Conservation (phyloP, 306 rosid species). For the Hippophae gyantsensis region DNA sequence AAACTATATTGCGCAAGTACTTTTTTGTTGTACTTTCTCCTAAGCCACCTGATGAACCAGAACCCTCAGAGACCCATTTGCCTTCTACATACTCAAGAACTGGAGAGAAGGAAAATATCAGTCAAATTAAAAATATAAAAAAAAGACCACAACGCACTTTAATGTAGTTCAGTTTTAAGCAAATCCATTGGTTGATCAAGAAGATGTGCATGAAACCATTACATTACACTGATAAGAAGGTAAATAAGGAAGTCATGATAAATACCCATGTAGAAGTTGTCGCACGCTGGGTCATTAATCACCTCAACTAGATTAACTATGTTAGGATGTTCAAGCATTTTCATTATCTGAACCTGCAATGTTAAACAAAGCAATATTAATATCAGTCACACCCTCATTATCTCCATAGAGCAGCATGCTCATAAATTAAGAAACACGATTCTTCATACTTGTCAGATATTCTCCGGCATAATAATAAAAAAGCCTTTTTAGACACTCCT, state of each 20-base stretch:
- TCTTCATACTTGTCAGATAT: no score
- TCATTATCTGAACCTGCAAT: constrained; percentile 84
- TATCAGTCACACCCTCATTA: not conserved
- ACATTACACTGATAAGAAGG: not conserved
- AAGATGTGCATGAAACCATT: not conserved
- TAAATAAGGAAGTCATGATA: constrained; percentile 10
- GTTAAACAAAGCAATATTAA: constrained; percentile 3
- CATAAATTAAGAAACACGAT: no score
- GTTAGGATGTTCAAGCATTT: constrained; percentile 90
- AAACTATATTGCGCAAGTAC: constrained; percentile 84
- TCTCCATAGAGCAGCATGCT: no score
- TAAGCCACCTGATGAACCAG: constrained; percentile 57
- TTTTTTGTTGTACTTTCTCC: constrained; percentile 74
- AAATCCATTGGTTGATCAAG: constrained; percentile 8
- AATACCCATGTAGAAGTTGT: constrained; percentile 92
- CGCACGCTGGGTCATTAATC: constrained; percentile 84
- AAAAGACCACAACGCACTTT: not conserved
- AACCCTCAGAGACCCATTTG: constrained; percentile 90
- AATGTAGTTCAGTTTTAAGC: not conserved
- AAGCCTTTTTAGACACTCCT: not conserved
- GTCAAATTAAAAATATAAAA: not conserved
- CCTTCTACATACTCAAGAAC: constrained; percentile 97
- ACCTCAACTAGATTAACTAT: constrained; percentile 93
- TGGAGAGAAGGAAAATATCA: constrained; percentile 23
- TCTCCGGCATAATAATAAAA: no score